A percentile compares a stretch with the other conserved stretches of the same genome.
These are phyloP conservation scores for Hydnomerulius pinastri DNA, from an alignment of 768 basidiomycete genomes.

Conservation along the genomic window DNA sequence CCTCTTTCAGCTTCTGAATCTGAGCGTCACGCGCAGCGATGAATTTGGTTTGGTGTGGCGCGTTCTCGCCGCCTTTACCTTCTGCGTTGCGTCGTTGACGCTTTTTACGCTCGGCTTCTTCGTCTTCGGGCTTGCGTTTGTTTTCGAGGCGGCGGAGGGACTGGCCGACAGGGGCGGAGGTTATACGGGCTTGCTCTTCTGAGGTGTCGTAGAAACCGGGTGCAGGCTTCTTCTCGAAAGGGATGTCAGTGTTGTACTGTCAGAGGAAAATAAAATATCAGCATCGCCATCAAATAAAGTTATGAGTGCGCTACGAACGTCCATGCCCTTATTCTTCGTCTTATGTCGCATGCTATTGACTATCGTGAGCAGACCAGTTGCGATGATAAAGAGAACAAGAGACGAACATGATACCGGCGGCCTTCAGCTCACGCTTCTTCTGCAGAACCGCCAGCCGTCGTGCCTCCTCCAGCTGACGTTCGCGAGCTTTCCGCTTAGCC, in stretches of 20 bases:
- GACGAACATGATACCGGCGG: conserved; percentile 92
- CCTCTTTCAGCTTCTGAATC: conserved; percentile 97
- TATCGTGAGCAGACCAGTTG: conserved; percentile 2
- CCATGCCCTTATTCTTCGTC: conserved; percentile 97
- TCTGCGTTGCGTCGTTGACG: conserved; percentile 67
- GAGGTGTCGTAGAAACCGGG: conserved; percentile 96
- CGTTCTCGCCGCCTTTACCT: conserved; percentile 63
- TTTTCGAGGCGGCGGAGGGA: conserved; percentile 90
- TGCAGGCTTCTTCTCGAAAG: conserved; percentile 96
- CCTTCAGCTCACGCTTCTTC: conserved; percentile 97
- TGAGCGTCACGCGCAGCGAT: conserved; percentile 96
- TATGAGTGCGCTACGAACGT: conserved; percentile 52
- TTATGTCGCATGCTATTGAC: conserved; percentile 81
- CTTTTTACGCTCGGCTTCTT: conserved; percentile 92
- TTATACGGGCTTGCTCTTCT: conserved; percentile 86
- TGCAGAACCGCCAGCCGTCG: conserved; percentile 91
- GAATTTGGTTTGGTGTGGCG: conserved; percentile 86
- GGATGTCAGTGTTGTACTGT: conserved; percentile 97
- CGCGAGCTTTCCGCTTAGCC: conserved; percentile 97
- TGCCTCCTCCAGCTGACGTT: conserved; percentile 96
- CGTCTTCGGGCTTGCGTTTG: conserved; percentile 92
- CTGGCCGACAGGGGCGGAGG: conserved; percentile 89
- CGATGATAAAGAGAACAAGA: conserved; percentile 1
- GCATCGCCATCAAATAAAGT: background rate
- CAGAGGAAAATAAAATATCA: conserved; percentile 2